Evolutionary conservation across 169 alveolate genomes (phyloP), one percentile per base, ranked within the genome.

Genomic region (Plasmodium knowlesi): DNA sequence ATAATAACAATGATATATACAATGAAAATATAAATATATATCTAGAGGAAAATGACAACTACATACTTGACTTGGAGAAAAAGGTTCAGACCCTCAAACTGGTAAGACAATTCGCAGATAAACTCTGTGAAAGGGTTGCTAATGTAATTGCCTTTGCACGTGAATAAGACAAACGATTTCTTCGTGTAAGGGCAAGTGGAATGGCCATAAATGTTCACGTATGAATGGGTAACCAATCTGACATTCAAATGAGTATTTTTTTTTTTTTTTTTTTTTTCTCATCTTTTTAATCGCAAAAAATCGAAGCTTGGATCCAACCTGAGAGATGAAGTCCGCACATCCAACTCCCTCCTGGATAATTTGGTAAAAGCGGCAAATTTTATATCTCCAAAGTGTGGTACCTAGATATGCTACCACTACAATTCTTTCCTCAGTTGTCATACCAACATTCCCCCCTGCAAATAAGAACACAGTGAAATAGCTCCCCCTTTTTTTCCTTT

Each of bases 11-110:
- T 39, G 93, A 88, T 46, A 34, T 88, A 71, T 88, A 76, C 25
- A 79, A 88, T 76, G 93, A 88, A 71, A 88, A 88, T 41, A 88
- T 88, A 54, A 88, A 88, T 88, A 88, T 88, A 28, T 88, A 88
- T 46, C 82, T 88, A 6, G 93, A 88, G 67, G 93, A 88, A 88
- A 88, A 88, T 88, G 93, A 88, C 54, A 88, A 88, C 41, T 88
- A 88, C 50, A 88, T 88, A 32, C 86, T 88, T 10, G 93, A 88
- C 46, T 88, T 88, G 39, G 93, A 88, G 81, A 88, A 79, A 22
- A 88, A 88, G 43, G 93, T 88, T 76, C 93, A 88, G 37, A 78
- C 85, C 46, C 43, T 88, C 46, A 88, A 88, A 53, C 37, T 88
- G 82, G 93, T 88, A 88, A 19, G 81, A 14, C 41, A 41, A 50